Evolutionary conservation across 352 stramenopile genomes (phyloP), one percentile per base, ranked within the genome.

Genomic region (Phytophthora colocasiae): DNA sequence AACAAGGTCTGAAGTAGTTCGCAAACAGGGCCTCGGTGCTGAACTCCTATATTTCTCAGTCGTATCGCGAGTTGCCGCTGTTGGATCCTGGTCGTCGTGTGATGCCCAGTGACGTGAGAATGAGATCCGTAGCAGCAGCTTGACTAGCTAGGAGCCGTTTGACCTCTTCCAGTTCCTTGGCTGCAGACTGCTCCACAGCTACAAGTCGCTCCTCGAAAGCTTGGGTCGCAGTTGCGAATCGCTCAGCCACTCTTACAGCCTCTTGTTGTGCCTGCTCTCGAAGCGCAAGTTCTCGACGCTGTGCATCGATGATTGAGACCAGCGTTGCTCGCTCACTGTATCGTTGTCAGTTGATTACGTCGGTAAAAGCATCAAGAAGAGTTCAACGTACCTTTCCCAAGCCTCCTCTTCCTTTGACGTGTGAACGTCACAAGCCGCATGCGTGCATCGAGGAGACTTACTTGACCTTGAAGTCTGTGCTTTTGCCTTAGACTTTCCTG

Each of bases 141-240:
- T 91, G 82, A 15, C 56, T 71, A 15, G 74, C 66, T 11, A 90
- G 61, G 0, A 90, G 69, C 14, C 68, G 54, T 41, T 75, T 81
- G 24, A 91, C 70, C 43, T 80, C 69, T 27, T 67, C 67, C 17
- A 87, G 66, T 38, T 89, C 78, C 6, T 71, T 76, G 17, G 62
- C 56, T 9, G 72, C 74, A 38, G 63, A 73, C 40, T 71, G 66
- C 48, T 91, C 83, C 11, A 91, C 71, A 1, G 43, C 59, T 17
- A 87, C 62, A 4, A 92, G 55, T 27, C 85, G 69, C 50, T 88
- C 75, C 56, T 89, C 80, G 45, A 93, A 91, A 1, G 67, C 54
- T 39, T 89, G 66, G 4, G 87, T 78, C 12, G 85, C 75, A 0
- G 56, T 52, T 14, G 82, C 73, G 63, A 91, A 93, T 36, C 63